Evolutionary conservation across 176 grass and related monocot genomes (phyloP), one percentile per base, ranked within the genome.

Genomic region (Zea mays): DNA sequence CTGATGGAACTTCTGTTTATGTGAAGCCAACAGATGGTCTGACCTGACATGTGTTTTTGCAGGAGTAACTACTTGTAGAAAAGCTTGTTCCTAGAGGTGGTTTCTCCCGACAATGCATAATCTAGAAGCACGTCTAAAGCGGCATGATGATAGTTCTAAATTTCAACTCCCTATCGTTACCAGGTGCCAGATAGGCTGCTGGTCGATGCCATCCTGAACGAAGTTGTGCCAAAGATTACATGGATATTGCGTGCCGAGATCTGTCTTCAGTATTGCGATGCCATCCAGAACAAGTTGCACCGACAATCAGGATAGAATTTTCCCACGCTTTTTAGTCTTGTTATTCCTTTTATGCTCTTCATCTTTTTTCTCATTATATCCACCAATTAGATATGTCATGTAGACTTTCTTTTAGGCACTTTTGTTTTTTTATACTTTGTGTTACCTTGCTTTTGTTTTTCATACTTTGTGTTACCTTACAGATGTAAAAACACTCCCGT

Each of bases 61-160:
- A 97, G 93, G 93, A 91, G 44, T 88, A 81, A 0, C 82, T 76
- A 60, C 93, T 97, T 78, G 79, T 93, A 8, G 88, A 97, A 79
- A 87, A 93, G 76, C 81, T 97, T 45, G 86, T 97, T 70, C 77
- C 56, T 57, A 55, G 54, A 85, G 73, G 48, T 81, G 73, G 56
- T 79, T 83, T 79, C 50, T 84, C 71, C 76, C 9, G 7, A 19
- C 64, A 46, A 65, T 51, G 57, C 47, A 61, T 69, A 79, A 75
- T 42, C 8, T 50, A 40, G 11, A 65, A 84, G 72, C 20, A 52
- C 3, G 17, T 78, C 10, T 72, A 54, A 45, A 80, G 50, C 10
- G 72, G 42, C 38, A n/a, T n/a, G n/a, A 58, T 2, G n/a, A 27
- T 61, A 50, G 69, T 51, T 43, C 20, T 33, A 43, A 68, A 48